Evolutionary conservation across 768 basidiomycete species (phyloP).

Genomic region (Aureoboletus auriporus): DNA sequence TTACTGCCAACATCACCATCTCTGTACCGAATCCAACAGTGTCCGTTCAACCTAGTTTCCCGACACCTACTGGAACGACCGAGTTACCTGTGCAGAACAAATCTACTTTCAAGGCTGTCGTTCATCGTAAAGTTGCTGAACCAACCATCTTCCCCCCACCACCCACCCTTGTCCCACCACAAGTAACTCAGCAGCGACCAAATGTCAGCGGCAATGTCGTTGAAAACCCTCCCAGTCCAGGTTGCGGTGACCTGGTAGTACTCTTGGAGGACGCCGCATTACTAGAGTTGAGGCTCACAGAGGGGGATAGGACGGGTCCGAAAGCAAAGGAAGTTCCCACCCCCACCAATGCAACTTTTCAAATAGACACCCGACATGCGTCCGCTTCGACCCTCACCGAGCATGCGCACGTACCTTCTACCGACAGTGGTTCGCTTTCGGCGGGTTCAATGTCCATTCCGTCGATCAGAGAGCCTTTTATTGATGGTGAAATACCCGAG

Average conservation of each 20-base stretch:
- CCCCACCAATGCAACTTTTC: slow-evolving; percentile 25
- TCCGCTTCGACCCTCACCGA: slow-evolving; percentile 23
- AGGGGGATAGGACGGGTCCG: slow-evolving; percentile 32
- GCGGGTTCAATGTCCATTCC: slow-evolving; percentile 27
- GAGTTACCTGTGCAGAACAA: slow-evolving; percentile 10
- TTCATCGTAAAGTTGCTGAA: slow-evolving; percentile 53
- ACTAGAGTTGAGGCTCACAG: slow-evolving; percentile 50
- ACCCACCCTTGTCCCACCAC: slow-evolving; percentile 21
- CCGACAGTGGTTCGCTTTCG: slow-evolving; percentile 21
- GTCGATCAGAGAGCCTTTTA: slow-evolving; percentile 26
- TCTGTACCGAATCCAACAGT: slow-evolving; percentile 3
- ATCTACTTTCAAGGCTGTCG: slow-evolving; percentile 49
- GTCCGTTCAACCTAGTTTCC: slow-evolving; percentile 1
- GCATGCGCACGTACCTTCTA: slow-evolving; percentile 9
- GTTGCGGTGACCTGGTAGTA: slow-evolving; percentile 47
- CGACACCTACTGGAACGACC: slow-evolving; percentile 6
- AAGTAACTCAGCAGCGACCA: slow-evolving; percentile 25
- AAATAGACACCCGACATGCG: slow-evolving; percentile 14
- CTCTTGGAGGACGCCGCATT: slow-evolving; percentile 57
- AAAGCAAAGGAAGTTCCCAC: slow-evolving; percentile 16
- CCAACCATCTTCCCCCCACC: slow-evolving; percentile 13
- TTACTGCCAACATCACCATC: background rate
- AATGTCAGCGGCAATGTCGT: slow-evolving; percentile 16
- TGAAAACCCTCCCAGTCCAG: slow-evolving; percentile 44
- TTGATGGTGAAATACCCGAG: slow-evolving; percentile 21